Percentiles rank a stretch among this genome's conserved stretches.
Evolutionary conservation across 768 basidiomycete species (phyloP).

Genomic region (Phanerochaete sordida): DNA sequence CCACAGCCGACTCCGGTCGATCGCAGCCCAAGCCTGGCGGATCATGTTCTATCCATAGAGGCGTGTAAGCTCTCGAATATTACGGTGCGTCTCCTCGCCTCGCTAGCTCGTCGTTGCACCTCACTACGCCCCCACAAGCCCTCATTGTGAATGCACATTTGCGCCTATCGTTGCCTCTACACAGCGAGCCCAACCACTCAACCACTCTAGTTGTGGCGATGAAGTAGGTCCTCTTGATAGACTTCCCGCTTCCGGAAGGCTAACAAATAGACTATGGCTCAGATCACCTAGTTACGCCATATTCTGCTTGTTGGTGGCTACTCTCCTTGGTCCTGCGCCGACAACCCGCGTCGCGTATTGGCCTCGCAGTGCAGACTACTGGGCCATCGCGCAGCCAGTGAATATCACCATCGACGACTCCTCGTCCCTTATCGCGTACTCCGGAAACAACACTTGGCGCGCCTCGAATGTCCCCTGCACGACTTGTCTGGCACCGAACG

Average conservation of each 20-base stretch:
- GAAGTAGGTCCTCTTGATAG: neutral
- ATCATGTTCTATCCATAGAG: neutral
- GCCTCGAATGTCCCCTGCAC: conserved; percentile 17
- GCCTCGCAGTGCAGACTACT: neutral
- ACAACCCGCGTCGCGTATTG: neutral
- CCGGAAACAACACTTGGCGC: conserved; percentile 19
- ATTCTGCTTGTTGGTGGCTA: neutral
- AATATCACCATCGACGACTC: conserved; percentile 24
- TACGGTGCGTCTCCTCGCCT: neutral
- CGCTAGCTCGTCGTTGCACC: neutral
- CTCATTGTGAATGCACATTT: no score
- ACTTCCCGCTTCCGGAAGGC: neutral
- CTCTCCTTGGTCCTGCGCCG: conserved; percentile 4
- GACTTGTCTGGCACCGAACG: conserved; percentile 14
- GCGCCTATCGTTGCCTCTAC: no score
- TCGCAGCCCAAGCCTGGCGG: neutral
- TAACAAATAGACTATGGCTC: neutral
- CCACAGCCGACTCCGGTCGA: conserved; percentile 1
- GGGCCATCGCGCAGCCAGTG: conserved; percentile 8
- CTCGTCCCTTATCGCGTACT: conserved; percentile 17
- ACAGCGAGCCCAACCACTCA: no score
- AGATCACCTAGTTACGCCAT: conserved; percentile 4
- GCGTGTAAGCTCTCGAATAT: neutral
- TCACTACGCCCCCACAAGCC: neutral
- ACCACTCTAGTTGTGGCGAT: neutral